phyloP scores from a whole-genome alignment of 345 rosid genomes.

The Eucalyptus pumila region DNA sequence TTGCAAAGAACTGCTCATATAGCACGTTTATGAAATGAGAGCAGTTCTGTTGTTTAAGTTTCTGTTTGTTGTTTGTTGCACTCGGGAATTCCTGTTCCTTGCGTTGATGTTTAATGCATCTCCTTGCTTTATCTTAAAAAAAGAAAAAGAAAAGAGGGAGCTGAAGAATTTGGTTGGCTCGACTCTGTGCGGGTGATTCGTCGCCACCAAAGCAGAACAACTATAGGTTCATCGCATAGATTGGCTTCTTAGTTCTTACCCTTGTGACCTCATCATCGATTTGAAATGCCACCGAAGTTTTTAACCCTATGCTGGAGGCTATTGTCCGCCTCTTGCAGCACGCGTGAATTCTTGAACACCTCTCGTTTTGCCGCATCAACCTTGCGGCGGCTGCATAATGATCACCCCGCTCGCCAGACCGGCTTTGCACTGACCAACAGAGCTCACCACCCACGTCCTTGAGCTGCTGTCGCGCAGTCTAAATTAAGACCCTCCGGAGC shows the following conservation, averaged over 20 bases:
- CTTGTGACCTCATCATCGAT: not conserved
- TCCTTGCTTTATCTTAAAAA: not conserved
- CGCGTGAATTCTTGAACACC: not conserved
- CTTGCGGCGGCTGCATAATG: not conserved
- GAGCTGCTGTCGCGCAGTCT: not conserved
- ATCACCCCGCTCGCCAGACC: not conserved
- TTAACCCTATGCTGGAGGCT: not conserved
- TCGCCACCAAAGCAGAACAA: not conserved
- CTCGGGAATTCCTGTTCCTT: not conserved
- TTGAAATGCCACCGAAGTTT: not conserved
- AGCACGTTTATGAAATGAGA: not conserved
- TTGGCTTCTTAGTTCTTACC: not conserved
- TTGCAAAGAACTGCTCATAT: not conserved
- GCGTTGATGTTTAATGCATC: not conserved
- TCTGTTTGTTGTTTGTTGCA: not conserved
- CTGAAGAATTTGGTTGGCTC: not conserved
- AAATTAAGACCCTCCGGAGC: not conserved
- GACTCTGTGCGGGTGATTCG: not conserved
- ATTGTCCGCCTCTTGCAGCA: not conserved
- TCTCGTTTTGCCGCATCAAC: not conserved
- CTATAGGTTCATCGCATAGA: not conserved
- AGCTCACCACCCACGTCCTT: not conserved
- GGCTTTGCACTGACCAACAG: not conserved
- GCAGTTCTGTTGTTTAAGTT: not conserved
- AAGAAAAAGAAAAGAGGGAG: not conserved